Conservation (phyloP, 2,329 filamentous ascomycete genomes). For the Penicillium decumbens region DNA sequence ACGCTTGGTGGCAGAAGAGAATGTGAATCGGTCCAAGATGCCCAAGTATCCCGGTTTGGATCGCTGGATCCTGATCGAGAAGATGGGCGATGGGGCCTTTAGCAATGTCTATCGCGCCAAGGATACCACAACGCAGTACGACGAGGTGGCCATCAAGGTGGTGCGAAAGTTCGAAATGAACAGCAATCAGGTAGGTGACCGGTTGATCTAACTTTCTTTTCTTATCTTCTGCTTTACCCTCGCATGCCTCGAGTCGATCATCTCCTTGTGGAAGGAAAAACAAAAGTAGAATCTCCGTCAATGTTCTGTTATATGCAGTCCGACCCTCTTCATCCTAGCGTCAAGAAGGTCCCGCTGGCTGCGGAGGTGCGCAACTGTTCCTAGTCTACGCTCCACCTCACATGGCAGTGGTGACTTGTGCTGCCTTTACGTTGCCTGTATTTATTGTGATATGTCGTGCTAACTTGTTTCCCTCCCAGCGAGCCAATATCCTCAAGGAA, state of each 20-base stretch:
- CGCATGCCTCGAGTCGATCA: constrained; percentile 19
- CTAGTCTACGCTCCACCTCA: constrained; percentile 34
- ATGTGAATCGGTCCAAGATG: constrained; percentile 76
- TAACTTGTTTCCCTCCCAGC: constrained; percentile 51
- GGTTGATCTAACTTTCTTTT: constrained; percentile 25
- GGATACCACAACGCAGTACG: constrained; percentile 66
- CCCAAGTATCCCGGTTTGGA: constrained; percentile 81
- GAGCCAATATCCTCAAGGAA: constrained; percentile 96
- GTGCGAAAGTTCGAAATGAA: constrained; percentile 99
- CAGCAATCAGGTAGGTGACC: constrained; percentile 77
- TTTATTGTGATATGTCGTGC: constrained; percentile 19
- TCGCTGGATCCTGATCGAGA: constrained; percentile 80
- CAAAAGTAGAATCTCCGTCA: constrained; percentile 42
- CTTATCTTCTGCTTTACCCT: constrained; percentile 28
- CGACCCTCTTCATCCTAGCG: constrained; percentile 89
- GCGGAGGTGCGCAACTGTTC: constrained; percentile 76
- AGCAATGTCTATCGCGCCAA: constrained; percentile 94
- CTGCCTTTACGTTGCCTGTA: background rate
- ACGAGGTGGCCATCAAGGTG: constrained; percentile 94
- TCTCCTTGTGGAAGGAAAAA: constrained; percentile 21
- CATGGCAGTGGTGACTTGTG: constrained; percentile 4
- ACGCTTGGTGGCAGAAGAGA: constrained; percentile 86
- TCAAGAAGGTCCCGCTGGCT: constrained; percentile 89
- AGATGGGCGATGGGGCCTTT: constrained; percentile 99
- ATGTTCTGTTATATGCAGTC: constrained; percentile 59